Conservation (phyloP, 1,284 basidiomycete species). For the Cutaneotrichosporon cavernicola region DNA sequence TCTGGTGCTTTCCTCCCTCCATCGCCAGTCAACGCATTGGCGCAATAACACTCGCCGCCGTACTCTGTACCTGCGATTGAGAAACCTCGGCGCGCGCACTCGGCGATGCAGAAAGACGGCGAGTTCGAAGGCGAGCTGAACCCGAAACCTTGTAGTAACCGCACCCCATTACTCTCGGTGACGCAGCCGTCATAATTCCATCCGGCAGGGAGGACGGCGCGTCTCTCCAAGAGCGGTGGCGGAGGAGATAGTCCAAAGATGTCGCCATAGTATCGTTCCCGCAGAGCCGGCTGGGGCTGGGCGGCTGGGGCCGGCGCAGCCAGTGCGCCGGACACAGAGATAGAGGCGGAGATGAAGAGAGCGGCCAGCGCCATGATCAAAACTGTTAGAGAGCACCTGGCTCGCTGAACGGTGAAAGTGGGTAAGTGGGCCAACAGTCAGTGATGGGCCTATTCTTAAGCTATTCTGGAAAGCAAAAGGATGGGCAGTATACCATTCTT, state of each 20-base stretch:
- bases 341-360: slow-evolving; percentile 36
- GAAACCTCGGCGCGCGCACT: slow-evolving; percentile 47
- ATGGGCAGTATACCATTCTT: neutral
- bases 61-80: slow-evolving; percentile 47
- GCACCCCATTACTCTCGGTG: slow-evolving; percentile 41
- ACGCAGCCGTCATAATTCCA: slow-evolving; percentile 50
- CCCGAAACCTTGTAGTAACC: slow-evolving; percentile 43
- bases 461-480: neutral
- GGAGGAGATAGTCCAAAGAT: slow-evolving; percentile 40
- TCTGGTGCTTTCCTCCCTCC: slow-evolving; percentile 34
- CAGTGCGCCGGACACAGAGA: slow-evolving; percentile 32
- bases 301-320: slow-evolving; percentile 11
- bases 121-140: slow-evolving; percentile 39
- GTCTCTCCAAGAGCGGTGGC: slow-evolving; percentile 36
- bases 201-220: slow-evolving; percentile 40
- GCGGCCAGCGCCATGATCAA: slow-evolving; percentile 43
- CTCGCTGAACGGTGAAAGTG: slow-evolving; percentile 18
- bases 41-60: slow-evolving; percentile 51
- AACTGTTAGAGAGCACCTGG: slow-evolving; percentile 9
- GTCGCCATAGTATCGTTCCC: slow-evolving; percentile 36
- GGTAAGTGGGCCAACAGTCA: neutral
- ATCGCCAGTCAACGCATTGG: slow-evolving; percentile 30
- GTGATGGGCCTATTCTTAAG: neutral
- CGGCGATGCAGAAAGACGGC: slow-evolving; percentile 39
- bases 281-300: neutral